Percentiles rank a stretch among this genome's conserved stretches.
Conservation (phyloP, 306 rosid species). For the Castanopsis chinensis region DNA sequence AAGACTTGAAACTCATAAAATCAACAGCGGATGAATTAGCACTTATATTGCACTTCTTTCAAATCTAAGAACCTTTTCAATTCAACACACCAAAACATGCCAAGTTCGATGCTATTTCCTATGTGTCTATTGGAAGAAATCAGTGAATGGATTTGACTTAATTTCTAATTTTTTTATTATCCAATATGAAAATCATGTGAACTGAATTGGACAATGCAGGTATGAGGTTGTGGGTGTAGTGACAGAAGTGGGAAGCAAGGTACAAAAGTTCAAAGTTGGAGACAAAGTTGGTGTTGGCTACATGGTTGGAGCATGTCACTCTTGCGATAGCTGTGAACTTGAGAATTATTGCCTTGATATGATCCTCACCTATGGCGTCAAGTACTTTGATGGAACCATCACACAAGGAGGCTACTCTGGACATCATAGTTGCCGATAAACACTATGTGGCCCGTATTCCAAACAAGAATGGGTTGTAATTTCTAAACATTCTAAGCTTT, state of each 20-base stretch:
- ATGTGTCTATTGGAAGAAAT: neutral
- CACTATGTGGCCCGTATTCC: neutral
- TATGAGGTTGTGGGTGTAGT: slow-evolving; percentile 28
- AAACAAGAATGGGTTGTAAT: neutral
- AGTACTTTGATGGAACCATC: slow-evolving; percentile 14
- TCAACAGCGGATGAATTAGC: no score
- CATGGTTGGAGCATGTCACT: slow-evolving; percentile 19
- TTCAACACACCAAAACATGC: neutral
- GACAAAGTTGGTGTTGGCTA: slow-evolving; percentile 28
- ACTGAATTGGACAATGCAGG: neutral
- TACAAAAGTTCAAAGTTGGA: slow-evolving; percentile 16
- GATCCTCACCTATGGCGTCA: slow-evolving; percentile 7
- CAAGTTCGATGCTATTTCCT: no score
- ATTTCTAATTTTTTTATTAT: neutral
- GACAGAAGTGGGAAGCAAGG: slow-evolving; percentile 23
- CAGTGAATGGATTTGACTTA: neutral
- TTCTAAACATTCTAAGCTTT: no score
- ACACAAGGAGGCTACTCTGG: slow-evolving; percentile 32
- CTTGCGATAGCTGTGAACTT: slow-evolving; percentile 15
- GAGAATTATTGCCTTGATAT: slow-evolving; percentile 16
- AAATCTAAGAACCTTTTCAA: no score
- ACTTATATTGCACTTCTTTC: no score
- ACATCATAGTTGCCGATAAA: slow-evolving; percentile 20
- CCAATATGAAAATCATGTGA: no score
- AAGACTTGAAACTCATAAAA: no score